Base-by-base conservation (phyloP, 78 protist species). In the Monocercomonoides exilis region DNA sequence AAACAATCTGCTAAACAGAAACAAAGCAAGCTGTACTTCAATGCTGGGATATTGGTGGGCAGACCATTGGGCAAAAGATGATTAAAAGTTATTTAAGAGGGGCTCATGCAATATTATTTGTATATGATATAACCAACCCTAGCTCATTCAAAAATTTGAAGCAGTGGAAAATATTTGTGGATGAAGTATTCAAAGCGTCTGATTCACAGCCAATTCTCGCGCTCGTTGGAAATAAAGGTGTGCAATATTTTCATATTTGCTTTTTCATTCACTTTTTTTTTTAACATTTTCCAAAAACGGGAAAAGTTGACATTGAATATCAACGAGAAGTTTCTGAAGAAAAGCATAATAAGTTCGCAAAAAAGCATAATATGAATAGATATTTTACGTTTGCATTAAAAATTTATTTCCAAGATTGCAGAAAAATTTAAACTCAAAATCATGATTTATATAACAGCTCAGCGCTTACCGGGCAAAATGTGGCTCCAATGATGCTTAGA, bases 21-120 rank as follows among this genome's bases (percentile, higher is more conserved):
- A 54, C 44, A 6, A 44, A 41, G 29, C 0, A 77, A 1, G 92
- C 64, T 1, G 86, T 85, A 21, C 80, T 94, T 1, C 89, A 87
- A 64, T 42, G 91, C 0, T 94, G 96, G 96, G 96, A 94, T 85
- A 94, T 94, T 45, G 96, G 96, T 1, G 96, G 96, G 1, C 96
- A 94, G 87, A 87, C 87, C 38, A 84, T 94, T 0, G 94, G 96
- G 43, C 80, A 91, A 77, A 87, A 88, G 44, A 92, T 92, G 94
- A 85, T 94, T 32, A 33, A 45, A 33, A 92, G 86, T 42, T 94
- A 94, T 91, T 84, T 94, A 5, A 87, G 34, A 5, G 96, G 93
- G 36, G 44, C 91, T n/a, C 4, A 89, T 44, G 92, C 92, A 0
- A 77, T 92, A 2, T 35, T 90, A 41, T 35, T 91, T 33, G 11